These are phyloP conservation scores for Corchorus capsularis DNA, from an alignment of 345 rosid genomes.

Conservation along the genomic window DNA sequence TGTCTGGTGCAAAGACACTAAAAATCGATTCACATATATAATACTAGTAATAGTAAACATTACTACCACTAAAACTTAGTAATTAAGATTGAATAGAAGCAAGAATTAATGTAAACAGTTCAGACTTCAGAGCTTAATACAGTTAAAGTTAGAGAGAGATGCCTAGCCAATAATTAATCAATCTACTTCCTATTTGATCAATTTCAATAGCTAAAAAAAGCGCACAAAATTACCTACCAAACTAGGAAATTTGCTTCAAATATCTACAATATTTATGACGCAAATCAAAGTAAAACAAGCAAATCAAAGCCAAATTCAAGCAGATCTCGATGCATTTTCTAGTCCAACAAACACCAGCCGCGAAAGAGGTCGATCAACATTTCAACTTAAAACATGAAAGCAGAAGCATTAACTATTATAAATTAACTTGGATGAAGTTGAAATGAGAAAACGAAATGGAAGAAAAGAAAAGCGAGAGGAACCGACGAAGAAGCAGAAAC, in stretches of 20 bases:
- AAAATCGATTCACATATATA: background rate
- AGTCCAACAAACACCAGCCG: constrained; percentile 5
- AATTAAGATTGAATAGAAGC: background rate
- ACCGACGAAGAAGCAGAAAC: constrained; percentile 48
- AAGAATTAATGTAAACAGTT: background rate
- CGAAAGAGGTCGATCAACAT: background rate
- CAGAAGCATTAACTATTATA: background rate
- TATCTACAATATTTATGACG: background rate
- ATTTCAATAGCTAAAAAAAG: background rate
- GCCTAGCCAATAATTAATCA: background rate
- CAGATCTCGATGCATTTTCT: constrained; percentile 8
- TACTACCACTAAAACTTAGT: background rate
- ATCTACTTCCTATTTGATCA: background rate
- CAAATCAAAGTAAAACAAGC: background rate
- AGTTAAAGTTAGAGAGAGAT: background rate
- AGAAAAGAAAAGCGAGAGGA: constrained; percentile 26
- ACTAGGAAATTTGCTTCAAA: background rate
- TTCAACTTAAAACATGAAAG: background rate
- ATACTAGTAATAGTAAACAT: too few relatives aligned
- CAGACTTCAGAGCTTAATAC: background rate
- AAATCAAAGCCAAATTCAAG: background rate
- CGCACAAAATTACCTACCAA: background rate
- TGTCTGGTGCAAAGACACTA: background rate
- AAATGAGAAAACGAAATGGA: background rate
- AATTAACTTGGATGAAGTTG: background rate